Percentiles rank a stretch among this genome's conserved stretches.
These are phyloP conservation scores for Pistacia atlantica DNA, from an alignment of 345 rosid genomes.

Conservation along the genomic window DNA sequence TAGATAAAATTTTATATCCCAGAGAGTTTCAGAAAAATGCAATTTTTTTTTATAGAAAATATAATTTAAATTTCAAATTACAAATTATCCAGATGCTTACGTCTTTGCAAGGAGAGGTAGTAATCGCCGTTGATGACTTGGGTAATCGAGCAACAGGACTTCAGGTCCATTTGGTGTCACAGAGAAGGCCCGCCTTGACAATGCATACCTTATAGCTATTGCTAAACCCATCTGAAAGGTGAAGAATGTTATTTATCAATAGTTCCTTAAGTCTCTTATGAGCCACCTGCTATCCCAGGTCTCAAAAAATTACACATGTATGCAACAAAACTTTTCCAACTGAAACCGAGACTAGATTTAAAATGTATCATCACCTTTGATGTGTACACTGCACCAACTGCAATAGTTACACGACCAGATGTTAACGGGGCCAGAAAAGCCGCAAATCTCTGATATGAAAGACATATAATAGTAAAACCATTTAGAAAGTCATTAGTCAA, in stretches of 20 bases:
- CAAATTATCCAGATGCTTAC: constrained; percentile 40
- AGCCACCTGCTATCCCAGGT: not conserved
- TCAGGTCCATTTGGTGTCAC: constrained; percentile 68
- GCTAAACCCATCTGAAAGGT: constrained; percentile 67
- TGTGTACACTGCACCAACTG: constrained; percentile 58
- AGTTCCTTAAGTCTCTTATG: not conserved
- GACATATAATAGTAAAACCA: not conserved
- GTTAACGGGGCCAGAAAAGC: constrained; percentile 97
- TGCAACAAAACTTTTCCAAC: not conserved
- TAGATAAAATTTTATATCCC: not conserved
- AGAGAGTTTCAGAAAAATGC: not conserved
- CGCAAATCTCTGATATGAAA: constrained; percentile 76
- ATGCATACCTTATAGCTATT: constrained; percentile 75
- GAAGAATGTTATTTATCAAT: constrained; percentile 6
- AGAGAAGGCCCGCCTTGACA: constrained; percentile 87
- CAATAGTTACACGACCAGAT: constrained; percentile 81
- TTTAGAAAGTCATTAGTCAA: not conserved
- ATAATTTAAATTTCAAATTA: not conserved
- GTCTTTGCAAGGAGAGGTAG: constrained; percentile 93
- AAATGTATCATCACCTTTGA: constrained; percentile 56
- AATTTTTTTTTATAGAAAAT: too few species aligned
- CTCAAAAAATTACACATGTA: not conserved
- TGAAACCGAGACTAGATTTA: constrained; percentile 10
- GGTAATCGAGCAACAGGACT: constrained; percentile 89
- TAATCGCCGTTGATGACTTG: constrained; percentile 88